Percentiles rank a stretch among this genome's conserved stretches.
These are phyloP conservation scores for Noccaea caerulescens DNA, from an alignment of 345 rosid genomes.

Conservation along the genomic window DNA sequence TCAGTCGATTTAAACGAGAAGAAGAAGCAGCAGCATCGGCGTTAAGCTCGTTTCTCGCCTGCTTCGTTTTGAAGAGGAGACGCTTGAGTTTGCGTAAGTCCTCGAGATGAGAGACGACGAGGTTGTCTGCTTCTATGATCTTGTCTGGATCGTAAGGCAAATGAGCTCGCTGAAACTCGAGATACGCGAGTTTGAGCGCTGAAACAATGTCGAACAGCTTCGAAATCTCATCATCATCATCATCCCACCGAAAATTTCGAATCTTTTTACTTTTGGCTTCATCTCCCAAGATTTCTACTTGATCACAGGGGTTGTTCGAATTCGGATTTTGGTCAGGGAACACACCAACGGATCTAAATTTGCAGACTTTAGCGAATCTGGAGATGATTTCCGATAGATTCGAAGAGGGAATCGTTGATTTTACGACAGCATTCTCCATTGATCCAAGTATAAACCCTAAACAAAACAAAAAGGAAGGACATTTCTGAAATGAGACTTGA, in stretches of 20 bases:
- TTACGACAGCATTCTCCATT: conserved; percentile 53
- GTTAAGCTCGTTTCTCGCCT: conserved; percentile 29
- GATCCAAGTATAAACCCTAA: conserved; percentile 24
- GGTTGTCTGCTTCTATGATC: conserved; percentile 60
- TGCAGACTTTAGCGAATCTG: conserved; percentile 63
- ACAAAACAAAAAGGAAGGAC: neutral
- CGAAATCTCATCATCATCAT: conserved; percentile 39
- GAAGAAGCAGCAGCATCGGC: conserved; percentile 27
- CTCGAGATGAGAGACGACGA: conserved; percentile 56
- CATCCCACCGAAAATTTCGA: conserved; percentile 25
- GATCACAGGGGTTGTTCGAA: conserved; percentile 39
- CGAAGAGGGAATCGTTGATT: conserved; percentile 49
- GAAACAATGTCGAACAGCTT: conserved; percentile 60
- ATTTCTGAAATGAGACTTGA: conserved; percentile 17
- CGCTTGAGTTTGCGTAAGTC: conserved; percentile 49
- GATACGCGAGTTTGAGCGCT: conserved; percentile 53
- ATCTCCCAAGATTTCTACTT: conserved; percentile 31
- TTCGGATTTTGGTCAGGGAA: conserved; percentile 41
- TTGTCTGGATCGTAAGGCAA: conserved; percentile 60
- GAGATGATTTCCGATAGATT: conserved; percentile 58
- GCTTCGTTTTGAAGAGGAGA: conserved; percentile 45
- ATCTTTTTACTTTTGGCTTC: conserved; percentile 32
- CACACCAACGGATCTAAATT: conserved; percentile 64
- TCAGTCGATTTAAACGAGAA: conserved; percentile 41
- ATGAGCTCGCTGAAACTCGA: conserved; percentile 66